Conservation (phyloP, 2,329 filamentous ascomycete species). For the Daldinia sp. region DNA sequence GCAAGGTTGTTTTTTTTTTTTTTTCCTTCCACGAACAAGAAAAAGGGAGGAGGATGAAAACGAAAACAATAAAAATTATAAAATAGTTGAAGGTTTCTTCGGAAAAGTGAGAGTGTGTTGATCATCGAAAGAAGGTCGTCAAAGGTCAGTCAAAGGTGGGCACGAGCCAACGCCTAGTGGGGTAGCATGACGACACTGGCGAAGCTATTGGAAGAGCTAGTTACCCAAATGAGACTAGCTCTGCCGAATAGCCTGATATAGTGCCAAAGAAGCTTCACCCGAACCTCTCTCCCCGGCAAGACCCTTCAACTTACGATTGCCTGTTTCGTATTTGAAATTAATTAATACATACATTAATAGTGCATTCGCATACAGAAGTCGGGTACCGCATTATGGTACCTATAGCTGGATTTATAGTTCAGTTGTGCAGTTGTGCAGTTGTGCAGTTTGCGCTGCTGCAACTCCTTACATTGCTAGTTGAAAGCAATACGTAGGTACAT, state of each 20-base stretch:
- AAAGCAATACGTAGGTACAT: background rate
- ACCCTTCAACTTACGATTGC: conserved; percentile 9
- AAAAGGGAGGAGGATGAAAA: background rate
- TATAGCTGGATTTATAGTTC: background rate
- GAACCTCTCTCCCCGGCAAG: conserved; percentile 12
- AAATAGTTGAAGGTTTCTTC: conserved; percentile 10
- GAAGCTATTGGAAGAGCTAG: conserved; percentile 40
- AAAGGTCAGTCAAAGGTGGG: conserved; percentile 26
- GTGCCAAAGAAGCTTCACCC: conserved; percentile 21
- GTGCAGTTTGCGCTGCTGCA: background rate
- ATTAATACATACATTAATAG: conserved; percentile 5
- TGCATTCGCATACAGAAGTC: no score
- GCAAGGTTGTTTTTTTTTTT: background rate
- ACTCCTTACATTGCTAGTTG: background rate
- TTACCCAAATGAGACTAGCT: conserved; percentile 34
- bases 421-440: background rate
- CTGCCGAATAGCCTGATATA: conserved; percentile 34
- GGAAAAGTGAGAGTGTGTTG: conserved; percentile 4
- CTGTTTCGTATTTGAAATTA: conserved; percentile 10
- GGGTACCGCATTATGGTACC: background rate
- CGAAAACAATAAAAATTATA: background rate
- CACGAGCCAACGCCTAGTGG: conserved; percentile 22
- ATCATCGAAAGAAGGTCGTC: conserved; percentile 21
- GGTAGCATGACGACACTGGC: conserved; percentile 37
- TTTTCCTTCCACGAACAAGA: background rate